Evolutionary conservation across 768 basidiomycete species (phyloP).

Genomic region (Vararia minispora): DNA sequence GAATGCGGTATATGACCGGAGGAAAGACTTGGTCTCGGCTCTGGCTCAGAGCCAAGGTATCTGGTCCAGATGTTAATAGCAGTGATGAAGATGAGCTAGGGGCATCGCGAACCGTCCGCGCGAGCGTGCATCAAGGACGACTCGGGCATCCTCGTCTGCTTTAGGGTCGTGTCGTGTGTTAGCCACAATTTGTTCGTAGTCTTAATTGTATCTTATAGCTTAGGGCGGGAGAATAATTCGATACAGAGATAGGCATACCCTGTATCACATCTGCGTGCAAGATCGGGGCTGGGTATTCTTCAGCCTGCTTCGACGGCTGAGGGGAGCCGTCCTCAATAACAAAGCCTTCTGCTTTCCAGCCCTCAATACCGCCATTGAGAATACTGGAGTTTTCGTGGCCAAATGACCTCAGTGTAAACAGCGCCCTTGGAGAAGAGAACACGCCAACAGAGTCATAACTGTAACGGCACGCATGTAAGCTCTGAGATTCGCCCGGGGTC

Average conservation of each 20-base stretch:
- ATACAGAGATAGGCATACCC: conserved; percentile 4
- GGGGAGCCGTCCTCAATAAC: conserved; percentile 32
- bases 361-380: conserved; percentile 86
- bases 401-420: conserved; percentile 91
- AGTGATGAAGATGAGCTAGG: conserved; percentile 1
- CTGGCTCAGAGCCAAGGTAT: conserved; percentile 71
- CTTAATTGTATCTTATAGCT: conserved; percentile 28
- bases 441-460: conserved; percentile 88
- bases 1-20: conserved; percentile 92
- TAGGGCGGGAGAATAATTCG: conserved; percentile 6
- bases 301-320: no score
- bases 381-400: conserved; percentile 81
- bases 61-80: conserved; percentile 27
- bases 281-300: conserved; percentile 46
- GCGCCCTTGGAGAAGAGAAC: conserved; percentile 85
- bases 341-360: conserved; percentile 62
- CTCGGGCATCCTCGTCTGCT: conserved; percentile 35
- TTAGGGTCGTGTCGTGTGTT: conserved; percentile 47
- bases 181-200: conserved; percentile 68
- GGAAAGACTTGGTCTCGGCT: conserved; percentile 79
- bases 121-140: conserved; percentile 85
- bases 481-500: conserved; percentile 2
- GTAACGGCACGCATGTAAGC: conserved; percentile 4
- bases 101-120: conserved; percentile 50
- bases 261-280: conserved; percentile 28